A percentile compares a stretch with the other conserved stretches of the same genome.
These are phyloP conservation scores for Exophiala calicioides DNA, from an alignment of 2,329 filamentous ascomycete species.

Conservation along the genomic window DNA sequence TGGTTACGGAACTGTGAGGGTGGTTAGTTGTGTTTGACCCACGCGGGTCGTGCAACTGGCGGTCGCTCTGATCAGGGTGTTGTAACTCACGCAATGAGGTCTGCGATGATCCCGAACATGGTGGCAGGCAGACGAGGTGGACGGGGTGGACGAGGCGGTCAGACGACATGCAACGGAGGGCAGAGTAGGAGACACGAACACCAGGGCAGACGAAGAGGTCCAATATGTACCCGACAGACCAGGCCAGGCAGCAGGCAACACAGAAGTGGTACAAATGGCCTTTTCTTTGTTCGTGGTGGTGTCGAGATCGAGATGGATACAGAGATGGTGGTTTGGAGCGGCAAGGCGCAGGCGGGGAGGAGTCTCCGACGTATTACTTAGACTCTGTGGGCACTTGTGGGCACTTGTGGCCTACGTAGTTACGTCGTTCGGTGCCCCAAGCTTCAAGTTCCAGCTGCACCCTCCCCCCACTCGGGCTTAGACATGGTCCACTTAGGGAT, in stretches of 20 bases:
- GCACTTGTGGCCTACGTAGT: too few species aligned
- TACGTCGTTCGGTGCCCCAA: too few species aligned
- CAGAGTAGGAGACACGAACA: background rate
- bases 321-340: too few species aligned
- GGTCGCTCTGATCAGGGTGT: slow-evolving; percentile 12
- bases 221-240: too few species aligned
- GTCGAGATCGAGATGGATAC: too few species aligned
- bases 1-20: slow-evolving; percentile 71
- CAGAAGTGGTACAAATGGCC: slow-evolving; percentile 7
- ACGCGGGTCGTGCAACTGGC: too few species aligned
- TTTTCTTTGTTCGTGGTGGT: slow-evolving; percentile 9
- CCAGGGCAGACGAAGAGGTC: background rate
- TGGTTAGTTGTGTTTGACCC: slow-evolving; percentile 1
- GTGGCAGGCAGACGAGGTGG: slow-evolving; percentile 21
- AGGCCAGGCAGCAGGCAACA: slow-evolving; percentile 9
- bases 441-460: too few species aligned
- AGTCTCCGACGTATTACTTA: too few species aligned
- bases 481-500: too few species aligned
- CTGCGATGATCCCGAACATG: slow-evolving; percentile 79
- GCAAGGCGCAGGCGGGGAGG: too few species aligned
- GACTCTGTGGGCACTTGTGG: too few species aligned
- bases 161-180: background rate
- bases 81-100: slow-evolving; percentile 71
- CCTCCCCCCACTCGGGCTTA: too few species aligned
- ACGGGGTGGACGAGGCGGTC: background rate